A percentile compares a stretch with the other conserved stretches of the same genome.
Conservation (phyloP, 331 rosid genomes). For the Stylosanthes scabra region DNA sequence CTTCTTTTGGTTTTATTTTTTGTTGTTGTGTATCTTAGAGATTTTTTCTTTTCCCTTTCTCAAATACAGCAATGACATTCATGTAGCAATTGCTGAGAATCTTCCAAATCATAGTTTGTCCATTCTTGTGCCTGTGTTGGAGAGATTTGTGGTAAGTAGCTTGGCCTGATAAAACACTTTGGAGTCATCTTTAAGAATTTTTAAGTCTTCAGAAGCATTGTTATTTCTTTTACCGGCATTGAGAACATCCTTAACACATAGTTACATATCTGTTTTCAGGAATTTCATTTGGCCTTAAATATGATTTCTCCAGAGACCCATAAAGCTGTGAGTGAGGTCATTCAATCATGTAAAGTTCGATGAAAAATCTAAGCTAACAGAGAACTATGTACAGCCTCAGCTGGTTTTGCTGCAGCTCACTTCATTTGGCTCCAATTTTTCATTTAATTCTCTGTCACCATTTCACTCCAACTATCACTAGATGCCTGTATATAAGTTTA, state of each 20-base stretch:
- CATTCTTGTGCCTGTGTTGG: conserved; percentile 91
- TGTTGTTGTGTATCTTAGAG: conserved; percentile 13
- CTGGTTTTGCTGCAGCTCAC: conserved; percentile 33
- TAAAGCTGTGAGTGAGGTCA: conserved; percentile 87
- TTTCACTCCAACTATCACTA: conserved; percentile 21
- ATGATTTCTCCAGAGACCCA: conserved; percentile 98
- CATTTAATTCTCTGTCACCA: neutral
- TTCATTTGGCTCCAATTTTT: conserved; percentile 31
- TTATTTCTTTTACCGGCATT: neutral
- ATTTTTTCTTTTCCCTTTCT: conserved; percentile 15
- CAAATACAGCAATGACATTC: conserved; percentile 61
- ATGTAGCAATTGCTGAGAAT: conserved; percentile 63
- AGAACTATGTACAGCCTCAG: conserved; percentile 65
- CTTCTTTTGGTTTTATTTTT: conserved; percentile 1
- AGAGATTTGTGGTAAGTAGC: conserved; percentile 89
- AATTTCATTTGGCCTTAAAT: conserved; percentile 87
- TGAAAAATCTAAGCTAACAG: conserved; percentile 45
- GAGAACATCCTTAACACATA: neutral
- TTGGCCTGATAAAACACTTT: neutral
- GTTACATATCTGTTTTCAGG: conserved; percentile 51
- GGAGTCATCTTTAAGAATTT: no score
- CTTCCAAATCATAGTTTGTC: conserved; percentile 80
- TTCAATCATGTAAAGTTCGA: conserved; percentile 82
- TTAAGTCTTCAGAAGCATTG: no score
- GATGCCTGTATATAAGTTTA: conserved; percentile 55